Conservation (phyloP, 805 yeast species). For the Millerozyma miso region DNA sequence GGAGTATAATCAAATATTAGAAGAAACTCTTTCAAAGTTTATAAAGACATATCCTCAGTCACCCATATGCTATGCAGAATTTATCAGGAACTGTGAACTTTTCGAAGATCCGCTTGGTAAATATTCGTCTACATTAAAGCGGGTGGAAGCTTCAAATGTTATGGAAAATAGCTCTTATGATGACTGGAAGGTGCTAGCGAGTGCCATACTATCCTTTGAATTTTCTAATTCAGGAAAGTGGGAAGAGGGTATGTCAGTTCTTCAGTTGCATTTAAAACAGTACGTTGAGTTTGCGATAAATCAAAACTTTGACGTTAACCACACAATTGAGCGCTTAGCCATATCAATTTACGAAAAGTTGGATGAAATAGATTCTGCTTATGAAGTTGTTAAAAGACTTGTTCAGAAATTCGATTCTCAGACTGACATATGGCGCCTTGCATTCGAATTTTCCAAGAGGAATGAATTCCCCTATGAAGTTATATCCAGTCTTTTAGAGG, state of each 20-base stretch:
- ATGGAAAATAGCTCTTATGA: conserved; percentile 15
- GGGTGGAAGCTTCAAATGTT: conserved; percentile 12
- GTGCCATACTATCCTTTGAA: conserved; percentile 18
- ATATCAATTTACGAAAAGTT: conserved; percentile 29
- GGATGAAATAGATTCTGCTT: conserved; percentile 25
- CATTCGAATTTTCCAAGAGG: conserved; percentile 36
- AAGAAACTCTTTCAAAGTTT: conserved; percentile 15
- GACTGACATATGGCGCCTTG: conserved; percentile 46
- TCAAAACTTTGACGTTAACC: conserved; percentile 30
- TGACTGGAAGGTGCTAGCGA: conserved; percentile 31
- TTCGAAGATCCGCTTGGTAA: conserved; percentile 8
- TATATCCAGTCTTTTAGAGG: conserved; percentile 23
- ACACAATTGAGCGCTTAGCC: conserved; percentile 41
- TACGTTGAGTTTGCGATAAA: conserved; percentile 23
- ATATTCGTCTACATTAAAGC: conserved; percentile 5
- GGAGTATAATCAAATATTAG: conserved; percentile 4
- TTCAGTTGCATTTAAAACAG: conserved; percentile 15
- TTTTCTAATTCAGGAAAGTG: conserved; percentile 2
- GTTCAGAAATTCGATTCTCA: conserved; percentile 26
- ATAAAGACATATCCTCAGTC: conserved; percentile 21
- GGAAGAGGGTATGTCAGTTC: conserved; percentile 7
- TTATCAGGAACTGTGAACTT: conserved; percentile 14
- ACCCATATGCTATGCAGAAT: conserved; percentile 23
- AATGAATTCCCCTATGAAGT: conserved; percentile 16
- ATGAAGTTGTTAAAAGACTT: conserved; percentile 17